phyloP scores from a whole-genome alignment of 2,329 filamentous ascomycete species.

The Nemania sp. region DNA sequence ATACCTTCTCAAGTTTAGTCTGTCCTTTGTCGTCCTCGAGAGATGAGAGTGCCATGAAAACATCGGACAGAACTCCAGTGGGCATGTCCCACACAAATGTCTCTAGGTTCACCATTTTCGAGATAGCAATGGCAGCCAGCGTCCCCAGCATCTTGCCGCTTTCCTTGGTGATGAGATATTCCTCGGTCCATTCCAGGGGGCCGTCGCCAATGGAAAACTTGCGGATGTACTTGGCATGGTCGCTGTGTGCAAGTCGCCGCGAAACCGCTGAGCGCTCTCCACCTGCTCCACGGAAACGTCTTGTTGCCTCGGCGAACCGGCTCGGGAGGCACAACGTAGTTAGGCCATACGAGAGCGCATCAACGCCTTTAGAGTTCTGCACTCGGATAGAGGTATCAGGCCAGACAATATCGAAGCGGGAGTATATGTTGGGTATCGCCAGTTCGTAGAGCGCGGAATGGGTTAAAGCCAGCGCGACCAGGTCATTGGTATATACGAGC shows the following conservation, averaged over 20 bases:
- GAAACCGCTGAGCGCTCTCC: slow-evolving; percentile 26
- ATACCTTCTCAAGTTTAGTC: slow-evolving; percentile 72
- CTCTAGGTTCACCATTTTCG: slow-evolving; percentile 80
- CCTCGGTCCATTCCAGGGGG: slow-evolving; percentile 74
- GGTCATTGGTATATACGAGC: slow-evolving; percentile 80
- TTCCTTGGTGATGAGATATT: slow-evolving; percentile 82
- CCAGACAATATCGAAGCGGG: slow-evolving; percentile 87
- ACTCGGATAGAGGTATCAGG: slow-evolving; percentile 68
- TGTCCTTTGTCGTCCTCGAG: slow-evolving; percentile 64
- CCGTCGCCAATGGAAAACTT: slow-evolving; percentile 88
- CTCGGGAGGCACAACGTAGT: slow-evolving; percentile 76
- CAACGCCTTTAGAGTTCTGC: slow-evolving; percentile 72
- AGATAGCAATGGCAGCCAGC: slow-evolving; percentile 75
- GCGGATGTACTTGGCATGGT: slow-evolving; percentile 76
- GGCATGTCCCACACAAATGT: slow-evolving; percentile 90
- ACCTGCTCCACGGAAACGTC: slow-evolving; percentile 39
- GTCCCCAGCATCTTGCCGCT: slow-evolving; percentile 88
- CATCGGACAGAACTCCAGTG: slow-evolving; percentile 77
- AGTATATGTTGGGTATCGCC: slow-evolving; percentile 78
- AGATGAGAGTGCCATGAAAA: slow-evolving; percentile 77
- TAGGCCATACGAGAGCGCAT: slow-evolving; percentile 80
- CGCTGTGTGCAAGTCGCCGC: slow-evolving; percentile 52
- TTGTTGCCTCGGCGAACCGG: slow-evolving; percentile 46
- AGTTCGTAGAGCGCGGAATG: slow-evolving; percentile 77
- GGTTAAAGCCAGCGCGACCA: slow-evolving; percentile 75